Evolutionary conservation across 148 eudicot species (phyloP).

Genomic region (Vaccinium vitisidaea): DNA sequence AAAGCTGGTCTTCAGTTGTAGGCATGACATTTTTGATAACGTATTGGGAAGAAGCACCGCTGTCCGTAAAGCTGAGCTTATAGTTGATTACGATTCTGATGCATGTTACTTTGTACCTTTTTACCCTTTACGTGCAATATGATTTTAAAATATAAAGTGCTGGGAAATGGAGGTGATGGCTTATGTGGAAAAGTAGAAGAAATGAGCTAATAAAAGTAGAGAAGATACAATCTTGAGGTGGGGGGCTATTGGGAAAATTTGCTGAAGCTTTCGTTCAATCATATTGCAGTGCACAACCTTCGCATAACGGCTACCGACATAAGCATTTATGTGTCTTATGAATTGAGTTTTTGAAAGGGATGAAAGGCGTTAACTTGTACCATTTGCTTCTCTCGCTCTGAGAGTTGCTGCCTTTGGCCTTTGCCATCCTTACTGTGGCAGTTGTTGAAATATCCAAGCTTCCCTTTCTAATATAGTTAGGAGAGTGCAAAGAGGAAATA

Average conservation of each 20-base stretch:
- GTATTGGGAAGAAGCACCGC: background rate
- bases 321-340: background rate
- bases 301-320: background rate
- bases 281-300: background rate
- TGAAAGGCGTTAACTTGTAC: background rate
- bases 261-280: background rate
- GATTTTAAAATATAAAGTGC: background rate
- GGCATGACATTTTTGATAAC: background rate
- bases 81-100: background rate
- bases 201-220: background rate
- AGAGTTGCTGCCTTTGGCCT: background rate
- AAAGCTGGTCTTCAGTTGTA: background rate
- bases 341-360: constrained; percentile 4
- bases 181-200: background rate
- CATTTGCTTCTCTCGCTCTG: background rate
- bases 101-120: background rate
- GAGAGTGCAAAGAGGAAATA: background rate
- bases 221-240: background rate
- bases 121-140: background rate
- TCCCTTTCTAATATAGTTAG: background rate
- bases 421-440: background rate
- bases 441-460: background rate
- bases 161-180: background rate
- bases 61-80: background rate
- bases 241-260: background rate